Conservation (phyloP, 2,329 filamentous ascomycete species). For the Aspergillus clavatus region DNA sequence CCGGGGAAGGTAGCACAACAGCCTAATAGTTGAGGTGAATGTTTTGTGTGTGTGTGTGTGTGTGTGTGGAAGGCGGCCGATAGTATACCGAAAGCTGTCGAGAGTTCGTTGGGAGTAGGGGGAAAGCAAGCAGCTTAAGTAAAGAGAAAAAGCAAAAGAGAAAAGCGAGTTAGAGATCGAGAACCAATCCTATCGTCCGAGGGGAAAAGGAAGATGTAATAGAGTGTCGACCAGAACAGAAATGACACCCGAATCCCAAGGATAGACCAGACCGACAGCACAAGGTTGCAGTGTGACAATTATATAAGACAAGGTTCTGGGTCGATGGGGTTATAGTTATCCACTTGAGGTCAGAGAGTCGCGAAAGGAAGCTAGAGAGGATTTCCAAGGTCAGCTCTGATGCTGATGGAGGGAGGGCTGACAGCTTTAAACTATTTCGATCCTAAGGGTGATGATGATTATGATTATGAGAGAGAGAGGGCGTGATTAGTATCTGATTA, state of each 20-base stretch:
- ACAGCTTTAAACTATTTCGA: conserved; percentile 1
- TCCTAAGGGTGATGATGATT: background rate
- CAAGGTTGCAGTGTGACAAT: background rate
- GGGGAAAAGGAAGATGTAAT: conserved; percentile 5
- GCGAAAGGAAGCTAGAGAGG: background rate
- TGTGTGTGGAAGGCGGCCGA: conserved; percentile 10
- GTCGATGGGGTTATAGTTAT: no score
- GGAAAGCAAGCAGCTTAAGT: background rate
- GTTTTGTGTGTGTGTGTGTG: no score
- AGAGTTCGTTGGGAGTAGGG: no score
- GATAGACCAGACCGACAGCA: background rate
- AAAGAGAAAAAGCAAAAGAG: no score
- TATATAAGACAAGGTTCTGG: no score
- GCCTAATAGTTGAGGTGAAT: conserved; percentile 9
- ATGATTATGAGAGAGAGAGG: background rate
- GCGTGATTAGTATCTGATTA: background rate
- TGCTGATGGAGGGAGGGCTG: background rate
- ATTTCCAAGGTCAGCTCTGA: background rate
- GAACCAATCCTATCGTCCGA: background rate
- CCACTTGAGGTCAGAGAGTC: background rate
- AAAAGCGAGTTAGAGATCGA: no score
- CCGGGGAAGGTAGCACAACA: background rate
- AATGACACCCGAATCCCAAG: conserved; percentile 3
- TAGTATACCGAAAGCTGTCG: conserved; percentile 11
- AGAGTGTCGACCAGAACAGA: conserved; percentile 5